Evolutionary conservation across 257 asterid species (phyloP).

Genomic region (Fraxinus quadrangulata): DNA sequence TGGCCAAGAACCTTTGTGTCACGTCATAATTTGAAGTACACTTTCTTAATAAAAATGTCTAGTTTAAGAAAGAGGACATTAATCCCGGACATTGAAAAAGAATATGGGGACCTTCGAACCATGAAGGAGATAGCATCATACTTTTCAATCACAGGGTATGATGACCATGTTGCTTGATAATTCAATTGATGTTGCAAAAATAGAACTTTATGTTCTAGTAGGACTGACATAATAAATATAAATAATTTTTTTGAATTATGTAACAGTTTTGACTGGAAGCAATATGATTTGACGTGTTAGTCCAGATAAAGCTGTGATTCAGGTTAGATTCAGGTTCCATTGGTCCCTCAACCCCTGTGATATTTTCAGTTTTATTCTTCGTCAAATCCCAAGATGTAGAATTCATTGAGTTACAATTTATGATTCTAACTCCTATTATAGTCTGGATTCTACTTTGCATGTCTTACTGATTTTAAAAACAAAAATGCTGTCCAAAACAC

Average conservation of each 20-base stretch:
- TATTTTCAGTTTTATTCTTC: background rate
- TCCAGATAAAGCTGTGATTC: constrained; percentile 1
- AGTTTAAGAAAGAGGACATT: background rate
- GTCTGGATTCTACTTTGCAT: constrained; percentile 12
- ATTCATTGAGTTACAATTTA: background rate
- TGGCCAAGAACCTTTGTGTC: background rate
- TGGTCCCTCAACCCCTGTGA: constrained; percentile 2
- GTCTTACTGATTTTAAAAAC: constrained; percentile 2
- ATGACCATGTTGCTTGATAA: constrained; percentile 1
- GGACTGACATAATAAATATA: constrained; percentile 16
- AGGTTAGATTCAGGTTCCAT: constrained; percentile 8
- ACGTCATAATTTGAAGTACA: background rate
- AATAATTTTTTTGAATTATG: background rate
- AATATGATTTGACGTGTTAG: background rate
- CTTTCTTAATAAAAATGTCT: background rate
- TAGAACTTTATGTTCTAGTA: constrained; percentile 7
- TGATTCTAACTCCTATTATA: constrained; percentile 5
- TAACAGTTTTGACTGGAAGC: constrained; percentile 11
- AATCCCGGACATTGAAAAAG: background rate
- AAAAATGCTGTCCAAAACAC: constrained; percentile 9
- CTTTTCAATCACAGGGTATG: constrained; percentile 9
- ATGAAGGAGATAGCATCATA: constrained; percentile 23
- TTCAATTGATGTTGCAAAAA: constrained; percentile 15
- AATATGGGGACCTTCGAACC: background rate
- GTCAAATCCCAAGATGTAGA: background rate